A percentile compares a stretch with the other conserved stretches of the same genome.
phyloP scores from a whole-genome alignment of 345 rosid genomes.

The Limnanthes douglasii region DNA sequence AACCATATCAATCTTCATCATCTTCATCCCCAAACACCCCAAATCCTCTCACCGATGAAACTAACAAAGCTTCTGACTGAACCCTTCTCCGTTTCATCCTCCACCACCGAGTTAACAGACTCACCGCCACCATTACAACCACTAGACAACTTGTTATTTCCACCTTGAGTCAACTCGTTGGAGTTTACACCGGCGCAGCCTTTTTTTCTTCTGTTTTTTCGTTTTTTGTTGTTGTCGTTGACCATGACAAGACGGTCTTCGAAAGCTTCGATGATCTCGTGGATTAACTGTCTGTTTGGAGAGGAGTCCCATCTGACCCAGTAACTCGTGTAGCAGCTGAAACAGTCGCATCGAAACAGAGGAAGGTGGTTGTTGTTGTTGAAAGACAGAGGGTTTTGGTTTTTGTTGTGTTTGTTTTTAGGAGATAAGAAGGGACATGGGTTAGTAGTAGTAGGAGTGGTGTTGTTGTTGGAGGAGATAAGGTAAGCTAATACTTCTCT shows the following conservation, averaged over 20 bases:
- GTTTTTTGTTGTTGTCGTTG: slow-evolving; percentile 11
- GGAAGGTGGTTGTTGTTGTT: slow-evolving; percentile 27
- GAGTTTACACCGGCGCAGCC: slow-evolving; percentile 2
- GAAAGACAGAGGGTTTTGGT: slow-evolving; percentile 2
- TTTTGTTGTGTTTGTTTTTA: slow-evolving; percentile 8
- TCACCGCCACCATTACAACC: too few relatives aligned
- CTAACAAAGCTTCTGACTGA: slow-evolving; percentile 31
- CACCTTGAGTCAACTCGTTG: slow-evolving; percentile 12
- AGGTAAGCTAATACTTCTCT: slow-evolving; percentile 51
- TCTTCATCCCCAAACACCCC: slow-evolving; percentile 50
- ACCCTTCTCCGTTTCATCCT: slow-evolving; percentile 22
- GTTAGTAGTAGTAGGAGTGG: slow-evolving; percentile 5
- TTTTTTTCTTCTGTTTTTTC: slow-evolving; percentile 31
- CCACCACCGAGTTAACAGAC: slow-evolving; percentile 15
- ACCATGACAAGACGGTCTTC: slow-evolving; percentile 33
- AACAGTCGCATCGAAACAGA: slow-evolving; percentile 53
- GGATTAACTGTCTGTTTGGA: slow-evolving; percentile 65
- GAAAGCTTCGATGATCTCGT: slow-evolving; percentile 60
- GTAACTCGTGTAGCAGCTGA: slow-evolving; percentile 62
- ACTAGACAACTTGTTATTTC: slow-evolving; percentile 6
- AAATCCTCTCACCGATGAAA: slow-evolving; percentile 60
- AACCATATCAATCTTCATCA: too few relatives aligned
- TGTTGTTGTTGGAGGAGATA: slow-evolving; percentile 29
- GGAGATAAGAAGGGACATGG: too few relatives aligned
- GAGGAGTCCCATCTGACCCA: slow-evolving; percentile 85